These are phyloP conservation scores for Sporisorium reilianum DNA, from an alignment of 1,284 basidiomycete species.

Conservation along the genomic window DNA sequence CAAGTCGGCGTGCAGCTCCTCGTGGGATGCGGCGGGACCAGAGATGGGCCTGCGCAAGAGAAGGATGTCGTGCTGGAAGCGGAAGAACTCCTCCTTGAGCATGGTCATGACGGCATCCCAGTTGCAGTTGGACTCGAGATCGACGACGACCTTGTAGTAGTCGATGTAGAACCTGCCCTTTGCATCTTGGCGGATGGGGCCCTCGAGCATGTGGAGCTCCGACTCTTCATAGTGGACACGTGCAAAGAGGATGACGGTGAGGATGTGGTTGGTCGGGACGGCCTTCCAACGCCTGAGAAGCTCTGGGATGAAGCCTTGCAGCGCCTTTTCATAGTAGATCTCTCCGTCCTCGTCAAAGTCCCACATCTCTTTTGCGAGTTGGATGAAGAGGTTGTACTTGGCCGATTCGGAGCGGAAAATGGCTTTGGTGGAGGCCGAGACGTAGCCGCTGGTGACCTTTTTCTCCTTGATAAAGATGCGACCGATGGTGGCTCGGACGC, in stretches of 20 bases:
- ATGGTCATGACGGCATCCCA: slow-evolving; percentile 87
- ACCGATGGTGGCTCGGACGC: slow-evolving; percentile 65
- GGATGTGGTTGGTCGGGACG: slow-evolving; percentile 85
- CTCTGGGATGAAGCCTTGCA: slow-evolving; percentile 75
- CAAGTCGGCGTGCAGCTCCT: slow-evolving; percentile 55
- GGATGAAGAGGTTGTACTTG: slow-evolving; percentile 84
- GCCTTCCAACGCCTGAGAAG: slow-evolving; percentile 72
- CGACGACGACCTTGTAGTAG: slow-evolving; percentile 84
- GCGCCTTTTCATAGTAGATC: slow-evolving; percentile 90
- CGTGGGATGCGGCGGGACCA: slow-evolving; percentile 53
- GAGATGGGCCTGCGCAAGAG: slow-evolving; percentile 57
- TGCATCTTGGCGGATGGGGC: slow-evolving; percentile 78
- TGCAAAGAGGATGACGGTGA: slow-evolving; percentile 93
- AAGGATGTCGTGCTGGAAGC: slow-evolving; percentile 68
- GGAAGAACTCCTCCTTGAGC: slow-evolving; percentile 78
- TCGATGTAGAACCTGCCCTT: slow-evolving; percentile 89
- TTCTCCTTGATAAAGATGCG: slow-evolving; percentile 65
- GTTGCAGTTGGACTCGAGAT: slow-evolving; percentile 86
- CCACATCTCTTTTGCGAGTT: slow-evolving; percentile 95
- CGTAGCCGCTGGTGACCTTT: slow-evolving; percentile 77
- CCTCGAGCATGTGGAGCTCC: slow-evolving; percentile 65
- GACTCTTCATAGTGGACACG: slow-evolving; percentile 87
- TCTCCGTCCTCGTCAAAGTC: slow-evolving; percentile 93
- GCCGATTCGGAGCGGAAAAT: slow-evolving; percentile 89
- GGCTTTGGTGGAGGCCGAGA: slow-evolving; percentile 85